Evolutionary conservation across 176 grass and related monocot species (phyloP).

Genomic region (Pharus latifolius): DNA sequence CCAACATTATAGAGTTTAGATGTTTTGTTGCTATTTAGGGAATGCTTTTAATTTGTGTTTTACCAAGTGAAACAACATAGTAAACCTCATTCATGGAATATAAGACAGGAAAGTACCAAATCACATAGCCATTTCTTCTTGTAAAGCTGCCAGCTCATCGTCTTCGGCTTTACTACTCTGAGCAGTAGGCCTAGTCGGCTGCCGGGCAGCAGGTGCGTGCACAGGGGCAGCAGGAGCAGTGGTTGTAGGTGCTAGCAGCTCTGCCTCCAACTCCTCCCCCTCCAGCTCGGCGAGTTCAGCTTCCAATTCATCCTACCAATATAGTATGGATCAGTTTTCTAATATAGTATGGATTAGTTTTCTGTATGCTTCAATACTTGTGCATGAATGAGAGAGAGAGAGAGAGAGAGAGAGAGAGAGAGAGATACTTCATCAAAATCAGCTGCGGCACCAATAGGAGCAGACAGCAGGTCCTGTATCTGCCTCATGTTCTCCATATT

Average conservation of each 20-base stretch:
- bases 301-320: conserved; percentile 86
- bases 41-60: neutral
- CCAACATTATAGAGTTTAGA: neutral
- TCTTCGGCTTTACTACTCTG: conserved; percentile 58
- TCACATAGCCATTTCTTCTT: conserved; percentile 95
- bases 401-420: neutral
- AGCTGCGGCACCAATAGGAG: conserved; percentile 68
- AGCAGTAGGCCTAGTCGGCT: conserved; percentile 42
- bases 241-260: conserved; percentile 61
- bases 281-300: conserved; percentile 87
- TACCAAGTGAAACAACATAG: neutral
- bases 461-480: conserved; percentile 77
- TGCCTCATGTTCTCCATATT: conserved; percentile 94
- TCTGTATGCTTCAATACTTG: neutral
- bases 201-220: conserved; percentile 35
- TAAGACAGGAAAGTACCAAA: conserved; percentile 25
- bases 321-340: conserved; percentile 2
- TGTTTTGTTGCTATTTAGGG: neutral
- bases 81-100: neutral
- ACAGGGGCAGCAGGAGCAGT: conserved; percentile 39
- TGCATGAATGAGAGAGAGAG: neutral
- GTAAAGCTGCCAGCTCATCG: conserved; percentile 79
- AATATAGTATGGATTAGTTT: neutral
- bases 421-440: conserved; percentile 85
- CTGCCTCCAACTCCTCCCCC: conserved; percentile 64